A percentile compares a stretch with the other conserved stretches of the same genome.
Conservation (phyloP, 83 land plant genomes). For the Thuja plicata region DNA sequence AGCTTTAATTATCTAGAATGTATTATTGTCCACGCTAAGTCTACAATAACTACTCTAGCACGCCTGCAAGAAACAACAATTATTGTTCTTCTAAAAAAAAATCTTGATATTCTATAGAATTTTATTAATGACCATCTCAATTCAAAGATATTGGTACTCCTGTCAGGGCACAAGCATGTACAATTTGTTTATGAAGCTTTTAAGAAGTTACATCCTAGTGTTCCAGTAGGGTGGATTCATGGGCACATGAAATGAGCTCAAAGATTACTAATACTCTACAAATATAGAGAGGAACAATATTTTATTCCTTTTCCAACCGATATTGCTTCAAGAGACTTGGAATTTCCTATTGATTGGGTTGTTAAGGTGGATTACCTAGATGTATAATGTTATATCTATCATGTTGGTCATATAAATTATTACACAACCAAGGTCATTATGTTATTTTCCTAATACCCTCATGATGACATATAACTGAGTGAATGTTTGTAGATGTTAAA, state of each 20-base stretch:
- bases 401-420: slow-evolving; percentile 98
- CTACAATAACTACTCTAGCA: slow-evolving; percentile 81
- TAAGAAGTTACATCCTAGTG: slow-evolving; percentile 88
- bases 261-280: slow-evolving; percentile 63
- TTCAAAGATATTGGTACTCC: slow-evolving; percentile 86
- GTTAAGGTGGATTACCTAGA: slow-evolving; percentile 94
- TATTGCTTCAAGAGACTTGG: slow-evolving; percentile 95
- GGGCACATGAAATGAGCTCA: slow-evolving; percentile 86
- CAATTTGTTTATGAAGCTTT: slow-evolving; percentile 87
- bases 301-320: slow-evolving; percentile 91
- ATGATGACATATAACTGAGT: too few species aligned
- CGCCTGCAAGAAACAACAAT: slow-evolving; percentile 76
- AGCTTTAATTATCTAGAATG: slow-evolving; percentile 93
- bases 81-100: slow-evolving; percentile 83
- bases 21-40: slow-evolving; percentile 94
- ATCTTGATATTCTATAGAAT: slow-evolving; percentile 94
- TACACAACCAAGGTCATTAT: slow-evolving; percentile 71
- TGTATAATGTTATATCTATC: slow-evolving; percentile 83
- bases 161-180: slow-evolving; percentile 95
- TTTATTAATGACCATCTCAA: slow-evolving; percentile 88
- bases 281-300: slow-evolving; percentile 65
- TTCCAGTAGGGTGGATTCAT: slow-evolving; percentile 80
- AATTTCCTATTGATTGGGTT: slow-evolving; percentile 97
- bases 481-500: too few species aligned
- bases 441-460: slow-evolving; percentile 65